Percentiles rank a stretch among this genome's conserved stretches.
These are phyloP conservation scores for Dorcoceras hygrometricum DNA, from an alignment of 257 asterid species.

Conservation along the genomic window DNA sequence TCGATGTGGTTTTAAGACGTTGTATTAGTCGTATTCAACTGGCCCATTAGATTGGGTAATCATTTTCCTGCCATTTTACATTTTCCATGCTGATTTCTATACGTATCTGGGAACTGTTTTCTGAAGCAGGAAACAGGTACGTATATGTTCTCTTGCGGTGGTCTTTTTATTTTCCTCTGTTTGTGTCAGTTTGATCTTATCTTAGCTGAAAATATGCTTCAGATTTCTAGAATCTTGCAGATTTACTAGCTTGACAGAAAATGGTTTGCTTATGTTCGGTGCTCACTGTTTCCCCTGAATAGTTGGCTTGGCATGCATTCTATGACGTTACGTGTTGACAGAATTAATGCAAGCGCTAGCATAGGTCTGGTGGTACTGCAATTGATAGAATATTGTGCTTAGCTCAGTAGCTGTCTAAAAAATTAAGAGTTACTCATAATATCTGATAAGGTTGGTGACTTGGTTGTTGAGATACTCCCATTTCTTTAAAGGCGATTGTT, in stretches of 20 bases:
- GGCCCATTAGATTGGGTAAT: background rate
- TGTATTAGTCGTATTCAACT: background rate
- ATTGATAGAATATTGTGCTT: background rate
- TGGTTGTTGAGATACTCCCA: conserved; percentile 26
- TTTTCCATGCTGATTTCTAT: background rate
- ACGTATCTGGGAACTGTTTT: background rate
- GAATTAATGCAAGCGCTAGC: background rate
- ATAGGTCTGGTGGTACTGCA: background rate
- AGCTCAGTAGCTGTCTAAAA: background rate
- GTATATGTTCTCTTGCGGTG: background rate
- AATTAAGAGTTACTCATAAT: conserved; percentile 1
- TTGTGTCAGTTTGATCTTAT: background rate
- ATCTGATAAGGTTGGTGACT: conserved; percentile 36
- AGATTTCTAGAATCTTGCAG: conserved; percentile 6
- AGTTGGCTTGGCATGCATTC: conserved; percentile 5
- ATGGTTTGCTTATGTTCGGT: conserved; percentile 13
- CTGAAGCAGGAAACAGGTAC: background rate
- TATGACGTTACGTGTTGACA: background rate
- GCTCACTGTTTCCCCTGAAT: background rate
- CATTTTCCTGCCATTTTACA: background rate
- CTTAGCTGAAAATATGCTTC: background rate
- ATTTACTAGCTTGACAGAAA: conserved; percentile 15
- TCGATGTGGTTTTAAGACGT: background rate
- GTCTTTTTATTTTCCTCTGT: background rate
- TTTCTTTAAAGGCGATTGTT: conserved; percentile 34